A percentile compares a stretch with the other conserved stretches of the same genome.
These are phyloP conservation scores for Epichloe elymi DNA, from an alignment of 2,329 filamentous ascomycete genomes.

Conservation along the genomic window DNA sequence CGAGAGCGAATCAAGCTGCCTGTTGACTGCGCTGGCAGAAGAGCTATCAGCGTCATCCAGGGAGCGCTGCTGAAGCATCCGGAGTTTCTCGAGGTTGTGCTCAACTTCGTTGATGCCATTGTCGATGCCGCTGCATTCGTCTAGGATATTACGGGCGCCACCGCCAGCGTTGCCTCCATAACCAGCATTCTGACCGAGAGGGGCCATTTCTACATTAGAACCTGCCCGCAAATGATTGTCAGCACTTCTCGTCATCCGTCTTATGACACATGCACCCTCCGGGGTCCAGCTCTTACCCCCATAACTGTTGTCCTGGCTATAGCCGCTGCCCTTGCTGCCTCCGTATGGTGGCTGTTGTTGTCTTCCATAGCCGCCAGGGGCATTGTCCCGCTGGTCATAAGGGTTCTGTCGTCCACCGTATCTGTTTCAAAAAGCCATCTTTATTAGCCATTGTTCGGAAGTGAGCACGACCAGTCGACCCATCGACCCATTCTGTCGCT, in stretches of 20 bases:
- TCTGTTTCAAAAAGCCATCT: constrained; percentile 20
- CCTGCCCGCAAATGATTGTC: constrained; percentile 14
- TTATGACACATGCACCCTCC: not conserved
- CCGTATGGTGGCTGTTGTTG: constrained; percentile 12
- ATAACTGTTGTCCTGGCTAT: constrained; percentile 16
- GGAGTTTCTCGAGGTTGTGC: constrained; percentile 56
- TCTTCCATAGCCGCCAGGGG: constrained; percentile 21
- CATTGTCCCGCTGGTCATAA: constrained; percentile 40
- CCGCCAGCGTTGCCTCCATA: constrained; percentile 33
- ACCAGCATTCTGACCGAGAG: constrained; percentile 40
- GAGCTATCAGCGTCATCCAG: constrained; percentile 65
- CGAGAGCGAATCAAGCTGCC: constrained; percentile 59
- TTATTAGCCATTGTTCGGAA: not conserved
- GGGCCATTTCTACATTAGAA: constrained; percentile 57
- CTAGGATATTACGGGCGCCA: constrained; percentile 60
- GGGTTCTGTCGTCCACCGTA: constrained; percentile 44
- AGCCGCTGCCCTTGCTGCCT: constrained; percentile 8
- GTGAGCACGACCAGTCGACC: not conserved
- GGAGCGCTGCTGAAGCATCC: constrained; percentile 57
- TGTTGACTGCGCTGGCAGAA: constrained; percentile 49
- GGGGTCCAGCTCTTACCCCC: constrained; percentile 13
- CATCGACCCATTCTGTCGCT: not conserved
- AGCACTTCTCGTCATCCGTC: not conserved
- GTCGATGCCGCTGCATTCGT: constrained; percentile 74
- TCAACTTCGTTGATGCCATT: constrained; percentile 64